phyloP scores from a whole-genome alignment of 2,329 filamentous ascomycete species.

The Verticillium klebahnii region DNA sequence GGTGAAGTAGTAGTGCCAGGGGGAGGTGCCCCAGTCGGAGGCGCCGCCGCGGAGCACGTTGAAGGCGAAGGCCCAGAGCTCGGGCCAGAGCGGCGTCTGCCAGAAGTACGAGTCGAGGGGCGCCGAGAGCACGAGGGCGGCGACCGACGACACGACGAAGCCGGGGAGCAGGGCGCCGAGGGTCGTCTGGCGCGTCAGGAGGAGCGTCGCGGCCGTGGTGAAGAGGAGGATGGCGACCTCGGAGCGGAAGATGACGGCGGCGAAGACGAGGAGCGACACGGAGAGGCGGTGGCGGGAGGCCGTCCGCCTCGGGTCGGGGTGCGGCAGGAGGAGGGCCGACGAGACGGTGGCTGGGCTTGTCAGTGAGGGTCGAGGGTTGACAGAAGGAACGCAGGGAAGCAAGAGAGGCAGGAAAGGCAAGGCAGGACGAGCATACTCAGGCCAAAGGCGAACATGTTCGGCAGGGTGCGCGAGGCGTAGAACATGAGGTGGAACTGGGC shows the following conservation, averaged over 20 bases:
- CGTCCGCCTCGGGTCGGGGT: conserved; percentile 19
- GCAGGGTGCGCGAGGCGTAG: conserved; percentile 86
- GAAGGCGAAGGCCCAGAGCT: conserved; percentile 83
- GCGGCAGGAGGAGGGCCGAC: conserved; percentile 40
- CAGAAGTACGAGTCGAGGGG: conserved; percentile 90
- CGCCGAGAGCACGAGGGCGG: conserved; percentile 66
- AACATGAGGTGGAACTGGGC: conserved; percentile 91
- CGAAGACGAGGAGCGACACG: conserved; percentile 71
- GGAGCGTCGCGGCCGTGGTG: conserved; percentile 60
- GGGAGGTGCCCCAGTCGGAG: conserved; percentile 80
- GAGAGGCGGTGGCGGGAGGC: conserved; percentile 53
- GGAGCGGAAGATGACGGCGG: conserved; percentile 81
- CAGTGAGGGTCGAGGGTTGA: not conserved
- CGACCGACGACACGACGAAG: conserved; percentile 58
- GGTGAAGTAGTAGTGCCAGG: conserved; percentile 81
- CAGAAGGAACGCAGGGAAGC: no score
- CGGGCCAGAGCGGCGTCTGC: conserved; percentile 84
- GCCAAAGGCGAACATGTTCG: conserved; percentile 94
- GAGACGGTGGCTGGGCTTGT: conserved; percentile 58
- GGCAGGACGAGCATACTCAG: conserved; percentile 55
- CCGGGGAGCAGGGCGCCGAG: conserved; percentile 58
- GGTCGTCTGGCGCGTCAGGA: conserved; percentile 50
- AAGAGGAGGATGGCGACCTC: conserved; percentile 80
- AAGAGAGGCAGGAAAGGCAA: no score
- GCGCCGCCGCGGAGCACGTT: conserved; percentile 83